phyloP scores from a whole-genome alignment of 306 rosid species.

The Myrica gale region DNA sequence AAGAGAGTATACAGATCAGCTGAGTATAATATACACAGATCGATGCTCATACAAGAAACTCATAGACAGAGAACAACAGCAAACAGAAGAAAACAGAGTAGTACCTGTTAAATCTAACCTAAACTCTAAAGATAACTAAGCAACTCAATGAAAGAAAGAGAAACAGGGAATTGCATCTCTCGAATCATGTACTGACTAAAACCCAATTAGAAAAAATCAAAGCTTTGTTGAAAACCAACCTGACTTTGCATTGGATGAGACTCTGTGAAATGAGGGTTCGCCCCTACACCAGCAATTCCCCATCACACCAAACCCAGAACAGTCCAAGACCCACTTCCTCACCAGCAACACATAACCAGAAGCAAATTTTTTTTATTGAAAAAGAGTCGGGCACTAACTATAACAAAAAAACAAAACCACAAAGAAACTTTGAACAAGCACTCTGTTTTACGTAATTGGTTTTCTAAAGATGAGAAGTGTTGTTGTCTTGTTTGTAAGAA shows the following conservation, averaged over 20 bases:
- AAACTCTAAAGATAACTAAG: slow-evolving; percentile 4
- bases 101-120: neutral
- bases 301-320: slow-evolving; percentile 47
- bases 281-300: slow-evolving; percentile 79
- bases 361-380: slow-evolving; percentile 24
- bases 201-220: slow-evolving; percentile 16
- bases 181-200: too few species aligned
- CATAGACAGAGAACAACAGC: slow-evolving; percentile 1
- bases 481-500: neutral
- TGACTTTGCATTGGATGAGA: slow-evolving; percentile 86
- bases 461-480: slow-evolving; percentile 21
- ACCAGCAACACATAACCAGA: slow-evolving; percentile 44
- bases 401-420: slow-evolving; percentile 1
- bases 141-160: neutral
- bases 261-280: slow-evolving; percentile 70
- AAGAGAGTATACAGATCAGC: neutral
- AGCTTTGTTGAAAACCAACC: slow-evolving; percentile 44
- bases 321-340: slow-evolving; percentile 30
- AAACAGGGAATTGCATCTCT: neutral
- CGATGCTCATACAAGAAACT: neutral
- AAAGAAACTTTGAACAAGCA: neutral
- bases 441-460: slow-evolving; percentile 3
- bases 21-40: neutral
- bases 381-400: slow-evolving; percentile 22
- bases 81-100: slow-evolving; percentile 8